phyloP scores from a whole-genome alignment of 2,329 filamentous ascomycete genomes.

The Pseudogymnoascus sp. region DNA sequence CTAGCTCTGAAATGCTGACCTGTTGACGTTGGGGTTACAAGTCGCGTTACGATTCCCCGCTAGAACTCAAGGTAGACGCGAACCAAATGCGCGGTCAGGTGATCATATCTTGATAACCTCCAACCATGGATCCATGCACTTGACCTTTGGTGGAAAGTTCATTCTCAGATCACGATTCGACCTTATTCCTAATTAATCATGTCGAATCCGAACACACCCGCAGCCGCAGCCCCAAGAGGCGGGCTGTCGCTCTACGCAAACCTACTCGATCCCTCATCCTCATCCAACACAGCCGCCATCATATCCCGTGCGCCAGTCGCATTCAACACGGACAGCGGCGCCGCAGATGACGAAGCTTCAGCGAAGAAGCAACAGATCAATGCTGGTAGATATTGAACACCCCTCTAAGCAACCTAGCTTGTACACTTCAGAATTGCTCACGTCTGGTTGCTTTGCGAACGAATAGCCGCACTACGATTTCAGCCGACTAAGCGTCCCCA shows the following conservation, averaged over 20 bases:
- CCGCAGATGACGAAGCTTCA: slow-evolving; percentile 32
- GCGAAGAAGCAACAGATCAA: slow-evolving; percentile 52
- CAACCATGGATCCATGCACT: neutral
- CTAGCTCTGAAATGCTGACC: neutral
- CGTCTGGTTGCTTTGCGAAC: slow-evolving; percentile 25
- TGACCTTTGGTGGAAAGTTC: neutral
- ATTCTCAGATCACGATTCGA: neutral
- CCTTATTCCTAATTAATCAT: slow-evolving; percentile 14
- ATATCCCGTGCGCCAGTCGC: slow-evolving; percentile 69
- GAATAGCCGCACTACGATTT: slow-evolving; percentile 62
- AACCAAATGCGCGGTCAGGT: slow-evolving; percentile 14
- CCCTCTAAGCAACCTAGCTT: slow-evolving; percentile 25
- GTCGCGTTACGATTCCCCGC: neutral
- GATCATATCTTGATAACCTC: slow-evolving; percentile 1
- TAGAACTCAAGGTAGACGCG: neutral
- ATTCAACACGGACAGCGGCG: slow-evolving; percentile 50
- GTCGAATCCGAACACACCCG: slow-evolving; percentile 21
- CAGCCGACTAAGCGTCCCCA: slow-evolving; percentile 78
- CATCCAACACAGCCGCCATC: slow-evolving; percentile 36
- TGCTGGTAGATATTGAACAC: slow-evolving; percentile 47
- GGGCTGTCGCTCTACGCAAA: slow-evolving; percentile 76
- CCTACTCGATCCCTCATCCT: slow-evolving; percentile 55
- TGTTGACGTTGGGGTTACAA: neutral
- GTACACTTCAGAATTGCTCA: slow-evolving; percentile 36
- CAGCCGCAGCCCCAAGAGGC: slow-evolving; percentile 30